phyloP scores from a whole-genome alignment of 2,329 filamentous ascomycete genomes.

The Neofusicoccum sp. region DNA sequence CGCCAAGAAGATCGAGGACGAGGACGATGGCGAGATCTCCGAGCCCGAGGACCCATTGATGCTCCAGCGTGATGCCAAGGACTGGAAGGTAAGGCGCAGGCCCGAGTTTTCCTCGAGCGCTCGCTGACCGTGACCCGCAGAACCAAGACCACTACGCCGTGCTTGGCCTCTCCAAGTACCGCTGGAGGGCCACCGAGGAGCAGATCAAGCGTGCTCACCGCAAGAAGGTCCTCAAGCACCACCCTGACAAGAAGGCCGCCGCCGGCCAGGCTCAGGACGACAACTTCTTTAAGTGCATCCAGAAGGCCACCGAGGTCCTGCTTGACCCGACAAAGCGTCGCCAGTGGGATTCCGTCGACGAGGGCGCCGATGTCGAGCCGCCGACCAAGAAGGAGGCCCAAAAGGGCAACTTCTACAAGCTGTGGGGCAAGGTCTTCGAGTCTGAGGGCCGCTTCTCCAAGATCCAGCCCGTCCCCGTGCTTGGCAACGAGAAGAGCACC shows the following conservation, averaged over 20 bases:
- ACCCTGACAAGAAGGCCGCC: slow-evolving; percentile 98
- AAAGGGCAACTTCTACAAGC: slow-evolving; percentile 91
- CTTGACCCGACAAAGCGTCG: slow-evolving; percentile 87
- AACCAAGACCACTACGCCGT: slow-evolving; percentile 97
- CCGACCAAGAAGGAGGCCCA: slow-evolving; percentile 86
- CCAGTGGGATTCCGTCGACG: slow-evolving; percentile 96
- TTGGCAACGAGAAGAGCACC: slow-evolving; percentile 79
- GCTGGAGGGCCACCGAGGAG: slow-evolving; percentile 89
- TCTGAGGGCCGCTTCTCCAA: slow-evolving; percentile 92
- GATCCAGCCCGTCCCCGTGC: slow-evolving; percentile 78
- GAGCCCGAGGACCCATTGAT: slow-evolving; percentile 92
- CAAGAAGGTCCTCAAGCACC: slow-evolving; percentile 99
- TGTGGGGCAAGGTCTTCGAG: slow-evolving; percentile 88
- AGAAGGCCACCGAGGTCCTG: slow-evolving; percentile 93
- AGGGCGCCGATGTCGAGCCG: slow-evolving; percentile 86
- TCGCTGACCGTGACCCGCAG: slow-evolving; percentile 42
- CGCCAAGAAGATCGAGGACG: slow-evolving; percentile 92
- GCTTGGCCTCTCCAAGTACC: slow-evolving; percentile 87
- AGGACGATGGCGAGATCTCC: slow-evolving; percentile 85
- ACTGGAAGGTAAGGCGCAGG: slow-evolving; percentile 79
- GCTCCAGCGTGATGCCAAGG: slow-evolving; percentile 91
- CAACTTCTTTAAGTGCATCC: slow-evolving; percentile 99
- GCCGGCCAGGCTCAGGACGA: slow-evolving; percentile 85
- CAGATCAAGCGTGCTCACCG: slow-evolving; percentile 99
- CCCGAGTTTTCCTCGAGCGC: background rate